These are phyloP conservation scores for Pseudopyricularia javanii DNA, from an alignment of 2,329 filamentous ascomycete species.

Conservation along the genomic window DNA sequence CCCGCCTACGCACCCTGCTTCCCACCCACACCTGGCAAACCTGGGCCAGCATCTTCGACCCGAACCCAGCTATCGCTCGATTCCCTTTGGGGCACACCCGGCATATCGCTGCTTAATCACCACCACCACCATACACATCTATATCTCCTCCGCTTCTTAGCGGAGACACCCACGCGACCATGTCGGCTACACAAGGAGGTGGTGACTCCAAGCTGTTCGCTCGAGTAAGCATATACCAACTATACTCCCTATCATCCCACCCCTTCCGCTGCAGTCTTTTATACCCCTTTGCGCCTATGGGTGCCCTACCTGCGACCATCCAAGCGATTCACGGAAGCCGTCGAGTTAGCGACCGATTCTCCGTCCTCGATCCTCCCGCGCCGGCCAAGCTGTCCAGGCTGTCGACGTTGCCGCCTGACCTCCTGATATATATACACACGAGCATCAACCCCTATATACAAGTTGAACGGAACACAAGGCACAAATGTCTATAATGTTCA, in stretches of 20 bases:
- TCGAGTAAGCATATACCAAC: slow-evolving; percentile 50
- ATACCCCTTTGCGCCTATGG: not conserved
- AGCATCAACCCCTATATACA: not conserved
- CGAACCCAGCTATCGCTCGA: not conserved
- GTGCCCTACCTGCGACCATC: not conserved
- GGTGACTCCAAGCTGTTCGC: slow-evolving; percentile 99
- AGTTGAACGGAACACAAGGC: not conserved
- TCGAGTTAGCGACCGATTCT: not conserved
- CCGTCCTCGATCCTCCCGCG: not conserved
- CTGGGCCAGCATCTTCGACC: not conserved
- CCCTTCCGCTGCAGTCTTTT: not conserved
- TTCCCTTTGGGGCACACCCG: not conserved
- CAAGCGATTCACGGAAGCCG: not conserved
- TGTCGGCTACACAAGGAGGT: slow-evolving; percentile 53
- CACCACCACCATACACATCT: not conserved
- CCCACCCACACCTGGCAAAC: not conserved
- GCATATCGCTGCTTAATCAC: not conserved
- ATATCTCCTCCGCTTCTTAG: not conserved
- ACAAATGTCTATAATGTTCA: slow-evolving; percentile 29
- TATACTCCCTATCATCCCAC: slow-evolving; percentile 1
- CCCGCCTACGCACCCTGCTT: not conserved
- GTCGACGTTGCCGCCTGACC: not conserved
- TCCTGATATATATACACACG: not conserved
- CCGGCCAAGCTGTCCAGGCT: not conserved
- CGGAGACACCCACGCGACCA: slow-evolving; percentile 19